A percentile compares a stretch with the other conserved stretches of the same genome.
These are phyloP conservation scores for Blastobotrys malaysiensis DNA, from an alignment of 1,139 yeast species.

Conservation along the genomic window DNA sequence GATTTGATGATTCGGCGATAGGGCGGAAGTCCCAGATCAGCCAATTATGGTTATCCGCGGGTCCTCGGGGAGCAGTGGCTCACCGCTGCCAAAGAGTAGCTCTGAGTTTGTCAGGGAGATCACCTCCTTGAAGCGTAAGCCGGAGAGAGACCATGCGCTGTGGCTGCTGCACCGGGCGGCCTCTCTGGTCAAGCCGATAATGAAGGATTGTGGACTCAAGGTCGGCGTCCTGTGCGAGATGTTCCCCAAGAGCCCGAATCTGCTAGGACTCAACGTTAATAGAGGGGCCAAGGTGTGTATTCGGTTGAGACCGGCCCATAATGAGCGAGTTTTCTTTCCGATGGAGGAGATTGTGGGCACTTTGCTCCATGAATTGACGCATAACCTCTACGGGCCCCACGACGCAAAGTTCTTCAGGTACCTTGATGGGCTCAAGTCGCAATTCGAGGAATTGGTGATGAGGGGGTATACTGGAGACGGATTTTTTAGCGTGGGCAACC, in stretches of 20 bases:
- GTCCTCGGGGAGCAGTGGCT: neutral
- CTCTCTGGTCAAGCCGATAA: constrained; percentile 50
- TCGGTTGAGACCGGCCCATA: constrained; percentile 57
- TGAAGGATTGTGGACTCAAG: constrained; percentile 59
- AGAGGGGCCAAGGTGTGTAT: constrained; percentile 71
- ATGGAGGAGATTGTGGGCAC: constrained; percentile 71
- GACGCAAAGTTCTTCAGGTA: constrained; percentile 62
- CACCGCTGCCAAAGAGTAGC: constrained; percentile 4
- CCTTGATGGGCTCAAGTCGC: constrained; percentile 54
- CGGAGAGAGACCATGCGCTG: constrained; percentile 29
- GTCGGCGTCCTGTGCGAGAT: constrained; percentile 75
- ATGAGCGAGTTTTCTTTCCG: constrained; percentile 56
- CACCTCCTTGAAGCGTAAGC: constrained; percentile 27
- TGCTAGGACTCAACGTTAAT: constrained; percentile 84
- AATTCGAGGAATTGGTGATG: constrained; percentile 52
- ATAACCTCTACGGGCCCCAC: constrained; percentile 76
- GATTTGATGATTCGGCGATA: no score
- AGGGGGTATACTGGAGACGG: constrained; percentile 40
- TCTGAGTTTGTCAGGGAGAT: constrained; percentile 17
- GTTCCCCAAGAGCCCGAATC: constrained; percentile 62
- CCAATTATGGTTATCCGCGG: neutral
- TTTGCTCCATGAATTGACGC: constrained; percentile 83
- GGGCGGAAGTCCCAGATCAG: neutral
- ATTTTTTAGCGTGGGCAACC: constrained; percentile 48
- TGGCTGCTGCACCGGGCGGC: constrained; percentile 30